phyloP scores from a whole-genome alignment of 768 basidiomycete genomes.

The Russula sp. region DNA sequence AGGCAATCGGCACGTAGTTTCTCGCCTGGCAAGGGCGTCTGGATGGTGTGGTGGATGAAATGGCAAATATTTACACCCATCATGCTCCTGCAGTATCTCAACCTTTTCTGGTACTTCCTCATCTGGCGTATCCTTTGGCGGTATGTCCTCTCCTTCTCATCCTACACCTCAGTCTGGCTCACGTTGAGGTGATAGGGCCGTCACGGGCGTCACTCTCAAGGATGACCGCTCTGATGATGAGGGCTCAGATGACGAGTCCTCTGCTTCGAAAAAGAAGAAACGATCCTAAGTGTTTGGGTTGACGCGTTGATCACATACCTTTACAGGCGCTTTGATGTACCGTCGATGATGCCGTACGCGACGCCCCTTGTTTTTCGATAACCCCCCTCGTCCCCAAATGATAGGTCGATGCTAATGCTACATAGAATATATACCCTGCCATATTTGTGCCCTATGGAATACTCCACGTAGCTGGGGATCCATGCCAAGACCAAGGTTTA shows the following conservation, averaged over 20 bases:
- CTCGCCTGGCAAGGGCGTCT: conserved; percentile 55
- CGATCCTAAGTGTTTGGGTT: conserved; percentile 28
- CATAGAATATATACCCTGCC: background rate
- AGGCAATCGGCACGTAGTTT: conserved; percentile 53
- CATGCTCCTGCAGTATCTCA: conserved; percentile 69
- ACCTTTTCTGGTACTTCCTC: conserved; percentile 89
- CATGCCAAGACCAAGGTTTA: background rate
- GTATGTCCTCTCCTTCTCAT: conserved; percentile 35
- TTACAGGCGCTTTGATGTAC: conserved; percentile 19
- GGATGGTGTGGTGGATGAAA: conserved; percentile 71
- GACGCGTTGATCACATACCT: conserved; percentile 29
- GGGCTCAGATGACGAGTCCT: conserved; percentile 25
- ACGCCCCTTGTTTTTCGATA: background rate
- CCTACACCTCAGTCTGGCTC: background rate
- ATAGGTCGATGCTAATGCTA: background rate
- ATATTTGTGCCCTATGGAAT: background rate
- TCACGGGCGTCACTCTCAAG: conserved; percentile 39
- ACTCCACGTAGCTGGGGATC: background rate
- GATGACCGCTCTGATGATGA: conserved; percentile 84
- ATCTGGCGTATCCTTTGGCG: conserved; percentile 71
- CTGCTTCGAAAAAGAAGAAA: conserved; percentile 1
- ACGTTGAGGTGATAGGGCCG: conserved; percentile 36
- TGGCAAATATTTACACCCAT: conserved; percentile 76
- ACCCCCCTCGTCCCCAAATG: too few species aligned
- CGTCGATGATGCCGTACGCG: background rate